Evolutionary conservation across 495 filamentous ascomycete genomes (phyloP).

Genomic region (Penicillium daleae): DNA sequence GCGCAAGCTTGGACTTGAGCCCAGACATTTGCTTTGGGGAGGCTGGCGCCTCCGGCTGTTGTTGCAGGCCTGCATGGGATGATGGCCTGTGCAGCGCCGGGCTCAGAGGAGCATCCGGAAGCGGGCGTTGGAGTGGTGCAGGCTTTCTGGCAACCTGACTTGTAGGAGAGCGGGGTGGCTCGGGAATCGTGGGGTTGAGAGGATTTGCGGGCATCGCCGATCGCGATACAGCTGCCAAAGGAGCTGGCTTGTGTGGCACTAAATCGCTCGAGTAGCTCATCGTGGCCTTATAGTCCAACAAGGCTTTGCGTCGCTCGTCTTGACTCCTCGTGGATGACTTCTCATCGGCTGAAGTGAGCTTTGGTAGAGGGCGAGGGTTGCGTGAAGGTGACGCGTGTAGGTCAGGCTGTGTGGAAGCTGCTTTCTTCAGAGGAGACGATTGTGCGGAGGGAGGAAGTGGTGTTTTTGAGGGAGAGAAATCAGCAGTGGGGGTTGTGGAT

Average conservation of each 20-base stretch:
- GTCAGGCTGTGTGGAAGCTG: not conserved
- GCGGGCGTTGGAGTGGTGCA: conserved; percentile 17
- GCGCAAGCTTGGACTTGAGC: conserved; percentile 32
- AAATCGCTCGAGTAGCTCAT: conserved; percentile 13
- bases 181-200: conserved; percentile 35
- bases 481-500: not conserved
- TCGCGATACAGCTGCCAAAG: not conserved
- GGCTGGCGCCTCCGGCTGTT: conserved; percentile 16
- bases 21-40: conserved; percentile 18
- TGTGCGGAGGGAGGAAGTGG: conserved; percentile 14
- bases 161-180: conserved; percentile 50
- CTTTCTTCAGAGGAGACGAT: conserved; percentile 2
- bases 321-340: conserved; percentile 10
- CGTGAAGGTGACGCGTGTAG: not conserved
- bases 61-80: conserved; percentile 6
- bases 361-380: conserved; percentile 5
- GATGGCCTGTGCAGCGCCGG: conserved; percentile 5
- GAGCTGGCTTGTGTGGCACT: conserved; percentile 7
- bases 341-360: conserved; percentile 3
- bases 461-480: conserved; percentile 18
- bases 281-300: no score
- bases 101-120: conserved; percentile 12
- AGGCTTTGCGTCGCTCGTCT: conserved; percentile 22
- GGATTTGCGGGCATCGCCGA: conserved; percentile 5
- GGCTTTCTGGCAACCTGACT: conserved; percentile 27